These are phyloP conservation scores for Excoecaria agallocha DNA, from an alignment of 345 rosid species.

Conservation along the genomic window DNA sequence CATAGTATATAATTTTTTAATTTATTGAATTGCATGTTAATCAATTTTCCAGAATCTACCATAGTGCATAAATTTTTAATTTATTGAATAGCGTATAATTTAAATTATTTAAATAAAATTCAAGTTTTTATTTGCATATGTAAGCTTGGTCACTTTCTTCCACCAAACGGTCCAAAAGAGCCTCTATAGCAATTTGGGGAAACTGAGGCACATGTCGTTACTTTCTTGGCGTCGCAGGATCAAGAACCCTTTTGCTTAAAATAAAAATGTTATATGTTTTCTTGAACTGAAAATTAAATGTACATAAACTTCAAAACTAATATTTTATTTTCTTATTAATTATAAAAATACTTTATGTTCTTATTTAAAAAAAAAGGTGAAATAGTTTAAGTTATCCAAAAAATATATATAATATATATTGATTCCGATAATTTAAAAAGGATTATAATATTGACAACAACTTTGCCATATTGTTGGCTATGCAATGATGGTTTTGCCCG, in stretches of 20 bases:
- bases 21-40: too few species aligned
- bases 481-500: slow-evolving; percentile 24
- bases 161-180: too few species aligned
- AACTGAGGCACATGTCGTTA: not conserved
- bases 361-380: not conserved
- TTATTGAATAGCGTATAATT: too few species aligned
- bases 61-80: too few species aligned
- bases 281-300: not conserved
- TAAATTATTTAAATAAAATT: too few species aligned
- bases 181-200: not conserved
- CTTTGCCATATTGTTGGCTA: slow-evolving; percentile 22
- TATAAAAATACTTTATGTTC: too few species aligned
- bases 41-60: too few species aligned
- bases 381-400: slow-evolving; percentile 15
- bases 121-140: not conserved
- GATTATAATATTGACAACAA: slow-evolving; percentile 6
- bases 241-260: slow-evolving; percentile 5
- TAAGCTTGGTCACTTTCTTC: slow-evolving; percentile 1
- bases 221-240: slow-evolving; percentile 5
- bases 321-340: not conserved
- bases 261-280: too few species aligned
- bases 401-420: too few species aligned
- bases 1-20: too few species aligned
- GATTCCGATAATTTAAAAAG: slow-evolving; percentile 6
- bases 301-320: not conserved